Evolutionary conservation across 306 rosid genomes (phyloP), one percentile per base, ranked within the genome.

Genomic region (Cucurbita argyrosperma): DNA sequence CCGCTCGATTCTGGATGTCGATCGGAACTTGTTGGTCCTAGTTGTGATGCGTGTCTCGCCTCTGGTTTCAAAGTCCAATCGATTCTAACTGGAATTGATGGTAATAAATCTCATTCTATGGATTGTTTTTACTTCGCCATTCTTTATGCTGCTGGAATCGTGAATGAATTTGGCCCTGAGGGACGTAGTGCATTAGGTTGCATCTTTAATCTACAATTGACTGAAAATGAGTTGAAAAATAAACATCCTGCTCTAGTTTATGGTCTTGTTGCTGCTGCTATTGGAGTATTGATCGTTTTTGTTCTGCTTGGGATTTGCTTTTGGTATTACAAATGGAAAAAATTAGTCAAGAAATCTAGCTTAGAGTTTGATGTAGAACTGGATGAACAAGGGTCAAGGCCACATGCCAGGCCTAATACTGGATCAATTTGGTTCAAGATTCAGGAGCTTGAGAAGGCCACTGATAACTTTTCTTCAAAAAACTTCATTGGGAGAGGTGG

Each of bases 401-500:
- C 82, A n/a, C 82, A 88, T 64, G 74, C 88, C 83, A 89, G 91
- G 43, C 96, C 99, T 0, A 94, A 89, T 76, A 86, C 97, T 0
- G 96, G 95, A 13, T 89, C 99, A 1, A 88, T 94, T 80, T 89
- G 94, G 99, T 94, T 87, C 75, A 88, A 94, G 45, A 85, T 94
- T 82, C 76, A 79, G 78, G 99, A 91, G n/a, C 91, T 91, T 76
- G 89, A 89, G 86, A 91, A 87, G 76, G 99, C 96, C 14, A 94
- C 99, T 11, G 68, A 75, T 63, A 86, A 84, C 6, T 94, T 94
- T 80, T 87, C 96, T 14, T 77, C 89, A 18, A 91, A 82, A 78
- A 94, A 91, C 72, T 94, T 94, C 56, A 77, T 94, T 5, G 99
- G 99, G 57, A 72, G 95, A 76, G 99, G 99, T 37, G 99, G 97